Evolutionary conservation across 805 yeast genomes (phyloP).

Genomic region (Candida chauliodis): DNA sequence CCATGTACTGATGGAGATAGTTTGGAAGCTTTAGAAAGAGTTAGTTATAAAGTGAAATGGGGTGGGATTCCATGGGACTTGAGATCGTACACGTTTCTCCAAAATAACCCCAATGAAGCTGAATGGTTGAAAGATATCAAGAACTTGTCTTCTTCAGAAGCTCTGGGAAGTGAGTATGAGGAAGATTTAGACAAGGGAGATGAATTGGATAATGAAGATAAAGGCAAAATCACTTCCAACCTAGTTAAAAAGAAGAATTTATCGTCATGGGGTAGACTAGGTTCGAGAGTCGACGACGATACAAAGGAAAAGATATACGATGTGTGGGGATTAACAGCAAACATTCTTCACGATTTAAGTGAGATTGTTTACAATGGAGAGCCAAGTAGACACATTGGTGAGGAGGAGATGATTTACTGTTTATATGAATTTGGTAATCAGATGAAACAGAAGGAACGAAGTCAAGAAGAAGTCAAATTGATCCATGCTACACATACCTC

Average conservation of each 20-base stretch:
- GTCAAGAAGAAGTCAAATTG: conserved; percentile 53
- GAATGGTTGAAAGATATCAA: conserved; percentile 58
- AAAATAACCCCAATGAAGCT: conserved; percentile 51
- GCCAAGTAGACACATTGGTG: conserved; percentile 41
- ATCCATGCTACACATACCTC: conserved; percentile 28
- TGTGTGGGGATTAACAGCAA: conserved; percentile 83
- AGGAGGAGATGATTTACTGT: conserved; percentile 63
- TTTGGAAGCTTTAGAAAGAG: conserved; percentile 30
- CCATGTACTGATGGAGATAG: conserved; percentile 20
- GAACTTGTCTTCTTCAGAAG: conserved; percentile 55
- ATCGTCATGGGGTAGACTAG: conserved; percentile 36
- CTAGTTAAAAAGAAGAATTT: conserved; percentile 13
- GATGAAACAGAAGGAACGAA: conserved; percentile 45
- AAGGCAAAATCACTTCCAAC: conserved; percentile 6
- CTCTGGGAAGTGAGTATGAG: conserved; percentile 10
- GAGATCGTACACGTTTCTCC: conserved; percentile 60
- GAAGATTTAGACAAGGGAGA: conserved; percentile 14
- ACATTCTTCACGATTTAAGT: conserved; percentile 70
- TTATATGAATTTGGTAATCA: conserved; percentile 53
- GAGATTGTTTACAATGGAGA: conserved; percentile 40
- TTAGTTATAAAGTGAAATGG: conserved; percentile 50
- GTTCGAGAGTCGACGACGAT: conserved; percentile 33
- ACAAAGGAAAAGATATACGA: conserved; percentile 54
- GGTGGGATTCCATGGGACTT: conserved; percentile 69
- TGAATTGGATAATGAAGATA: conserved; percentile 13